Base-by-base conservation (phyloP, 2,329 filamentous ascomycete species). In the Ophiocordyceps camponoti-leonardi region DNA sequence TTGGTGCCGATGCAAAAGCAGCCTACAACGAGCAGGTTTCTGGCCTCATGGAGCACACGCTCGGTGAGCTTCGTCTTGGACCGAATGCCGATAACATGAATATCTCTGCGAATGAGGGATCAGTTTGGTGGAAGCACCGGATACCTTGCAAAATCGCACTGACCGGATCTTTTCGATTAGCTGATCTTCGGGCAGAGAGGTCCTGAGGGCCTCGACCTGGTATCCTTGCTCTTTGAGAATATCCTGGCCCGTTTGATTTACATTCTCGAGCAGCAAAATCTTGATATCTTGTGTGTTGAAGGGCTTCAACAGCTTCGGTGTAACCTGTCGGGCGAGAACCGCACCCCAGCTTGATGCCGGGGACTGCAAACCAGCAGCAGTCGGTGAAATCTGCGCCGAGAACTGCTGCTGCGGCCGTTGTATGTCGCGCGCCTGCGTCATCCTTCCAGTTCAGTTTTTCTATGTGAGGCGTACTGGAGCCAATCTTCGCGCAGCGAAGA, bases 1-100 rank as follows among this genome's bases (percentile, higher is more conserved):
- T 94, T 96, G 47, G 92, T 98, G 52, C 92, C 92, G 56, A 98
- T 98, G 64, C 92, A 98, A 75, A 98, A 98, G 69, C 92, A 98
- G 49, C 92, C 92, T 55, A 96, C 79, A 50, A 95, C 92, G 48
- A 96, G 83, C 45, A 98, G 75, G 62, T 95, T 94, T 69, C 88
- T 93, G 46, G 92, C 92, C 61, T 93, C 81, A 47, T 77, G 74
- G 49, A 98, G 74, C 26, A 98, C 85, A 57, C 80, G 81, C 50
- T 83, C 81, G 10, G 80, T 90, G 60, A 98, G 76, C 68, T 92
- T 94, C 31, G 92, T 98, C 72, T 98, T 98, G 48, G 90, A 96
- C 52, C 92, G 85, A 56, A 98, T 96, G 52, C 92, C 92, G 60
- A 98, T 92, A 57, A 96, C 92, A 60, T 98, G 92, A 26, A 95